Base-by-base conservation (phyloP, 352 stramenopile genomes). In the Phytophthora multivora region DNA sequence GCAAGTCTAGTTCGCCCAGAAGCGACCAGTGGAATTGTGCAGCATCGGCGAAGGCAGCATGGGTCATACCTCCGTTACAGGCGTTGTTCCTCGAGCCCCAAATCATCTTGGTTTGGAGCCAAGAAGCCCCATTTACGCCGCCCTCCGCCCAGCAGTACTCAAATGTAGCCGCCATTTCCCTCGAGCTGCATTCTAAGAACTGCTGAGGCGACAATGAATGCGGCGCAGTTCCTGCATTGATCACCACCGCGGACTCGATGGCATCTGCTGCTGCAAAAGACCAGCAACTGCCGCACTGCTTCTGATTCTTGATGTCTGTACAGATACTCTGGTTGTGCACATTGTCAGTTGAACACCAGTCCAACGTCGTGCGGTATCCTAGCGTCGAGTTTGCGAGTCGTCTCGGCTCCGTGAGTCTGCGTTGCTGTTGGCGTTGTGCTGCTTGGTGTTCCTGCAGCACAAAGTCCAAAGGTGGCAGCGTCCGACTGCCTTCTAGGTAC, bases 291-390 rank as follows among this genome's bases (percentile, higher is more conserved):
- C 86, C 86, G 51, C 86, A 95, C 50, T 83, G 77, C 53, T 91
- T 83, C 53, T 95, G 83, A 59, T 79, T 92, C 75, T 93, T 93
- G 43, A 95, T 66, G 10, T 64, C 63, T 2, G 82, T 88, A 40
- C 86, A 95, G 47, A 93, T 79, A 55, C 80, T 93, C 31, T 69
- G 64, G 36, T 80, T 73, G 40, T 70, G 53, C 13, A 80, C 59
- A 56, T 93, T 95, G 63, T 95, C 72, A 11, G 56, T 77, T 23
- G 81, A 79, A 61, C 86, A 95, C 86, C 86, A 95, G 51, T 95
- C 71, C 28, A 95, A 51, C 41, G 79, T 71, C 40, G 65, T 23
- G 13, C 66, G 79, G 9, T 66, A 62, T 73, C 35, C 21, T 28
- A 63, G 33, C 51, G 79, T 64, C 16, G 58, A 57, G 23, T 72